Evolutionary conservation across 2,329 filamentous ascomycete species (phyloP).

Genomic region (Nigrospora oryzae): DNA sequence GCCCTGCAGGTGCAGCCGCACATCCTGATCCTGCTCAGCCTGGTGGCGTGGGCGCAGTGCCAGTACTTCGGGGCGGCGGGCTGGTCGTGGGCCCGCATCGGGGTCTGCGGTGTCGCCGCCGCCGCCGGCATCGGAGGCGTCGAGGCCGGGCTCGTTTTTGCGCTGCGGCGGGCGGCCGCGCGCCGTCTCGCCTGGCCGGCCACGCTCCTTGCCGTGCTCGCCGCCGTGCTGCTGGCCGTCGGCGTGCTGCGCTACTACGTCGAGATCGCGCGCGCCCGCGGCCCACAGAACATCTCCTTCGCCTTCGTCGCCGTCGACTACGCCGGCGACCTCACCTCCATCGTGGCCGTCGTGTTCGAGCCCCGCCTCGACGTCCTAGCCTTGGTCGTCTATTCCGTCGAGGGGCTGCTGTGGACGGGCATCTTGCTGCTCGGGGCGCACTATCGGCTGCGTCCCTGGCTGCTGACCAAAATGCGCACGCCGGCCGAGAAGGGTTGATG

Average conservation of each 20-base stretch:
- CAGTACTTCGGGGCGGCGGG: slow-evolving; percentile 23
- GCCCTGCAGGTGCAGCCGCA: slow-evolving; percentile 34
- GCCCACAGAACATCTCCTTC: slow-evolving; percentile 64
- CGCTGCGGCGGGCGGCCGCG: slow-evolving; percentile 34
- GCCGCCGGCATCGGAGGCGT: slow-evolving; percentile 49
- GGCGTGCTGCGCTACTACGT: slow-evolving; percentile 62
- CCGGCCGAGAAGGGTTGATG: no score
- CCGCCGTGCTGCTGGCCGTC: slow-evolving; percentile 52
- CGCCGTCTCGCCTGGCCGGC: slow-evolving; percentile 48
- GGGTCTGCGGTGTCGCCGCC: slow-evolving; percentile 23
- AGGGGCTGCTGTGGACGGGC: slow-evolving; percentile 59
- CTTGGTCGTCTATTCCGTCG: slow-evolving; percentile 58
- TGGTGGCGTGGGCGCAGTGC: slow-evolving; percentile 34
- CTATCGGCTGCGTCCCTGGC: neutral
- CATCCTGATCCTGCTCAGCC: slow-evolving; percentile 31
- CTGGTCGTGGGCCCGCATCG: neutral
- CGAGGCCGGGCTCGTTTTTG: slow-evolving; percentile 52
- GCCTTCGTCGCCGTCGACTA: slow-evolving; percentile 65
- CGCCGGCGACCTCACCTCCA: slow-evolving; percentile 57
- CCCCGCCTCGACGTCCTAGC: slow-evolving; percentile 49
- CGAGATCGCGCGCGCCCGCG: slow-evolving; percentile 59
- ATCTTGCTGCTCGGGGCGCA: slow-evolving; percentile 50
- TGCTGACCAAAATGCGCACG: neutral
- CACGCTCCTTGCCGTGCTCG: slow-evolving; percentile 58
- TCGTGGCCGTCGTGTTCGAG: slow-evolving; percentile 57